Evolutionary conservation across 495 filamentous ascomycete species (phyloP).

Genomic region (Penicillium argentinense): DNA sequence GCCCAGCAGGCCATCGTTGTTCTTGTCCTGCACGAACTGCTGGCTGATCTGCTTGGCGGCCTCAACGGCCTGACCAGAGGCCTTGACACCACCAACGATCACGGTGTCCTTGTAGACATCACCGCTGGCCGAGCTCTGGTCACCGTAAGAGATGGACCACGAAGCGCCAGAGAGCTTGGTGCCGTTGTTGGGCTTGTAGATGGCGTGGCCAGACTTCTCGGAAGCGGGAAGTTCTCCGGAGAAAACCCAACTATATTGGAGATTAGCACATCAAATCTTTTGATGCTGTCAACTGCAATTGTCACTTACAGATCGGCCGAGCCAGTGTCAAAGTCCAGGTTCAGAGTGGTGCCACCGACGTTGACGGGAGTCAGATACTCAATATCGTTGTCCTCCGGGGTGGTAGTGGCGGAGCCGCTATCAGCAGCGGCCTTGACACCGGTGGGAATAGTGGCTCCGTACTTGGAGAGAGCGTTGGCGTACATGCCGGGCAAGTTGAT

Average conservation of each 20-base stretch:
- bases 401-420: slow-evolving; percentile 49
- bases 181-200: slow-evolving; percentile 60
- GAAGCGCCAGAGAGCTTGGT: slow-evolving; percentile 51
- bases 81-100: slow-evolving; percentile 62
- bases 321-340: slow-evolving; percentile 75
- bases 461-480: slow-evolving; percentile 45
- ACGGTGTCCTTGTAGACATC: slow-evolving; percentile 71
- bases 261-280: slow-evolving; percentile 4
- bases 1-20: slow-evolving; percentile 71
- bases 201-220: slow-evolving; percentile 55
- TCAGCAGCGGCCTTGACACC: slow-evolving; percentile 44
- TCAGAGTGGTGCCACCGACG: slow-evolving; percentile 61
- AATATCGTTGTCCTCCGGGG: slow-evolving; percentile 56
- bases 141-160: slow-evolving; percentile 73
- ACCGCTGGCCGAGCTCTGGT: slow-evolving; percentile 64
- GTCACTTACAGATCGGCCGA: slow-evolving; percentile 68
- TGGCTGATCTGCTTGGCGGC: slow-evolving; percentile 60
- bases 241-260: slow-evolving; percentile 48
- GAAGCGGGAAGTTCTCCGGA: slow-evolving; percentile 44
- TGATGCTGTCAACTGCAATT: not conserved
- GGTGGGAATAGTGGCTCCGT: slow-evolving; percentile 39
- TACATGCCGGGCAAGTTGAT: slow-evolving; percentile 44
- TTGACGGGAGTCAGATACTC: slow-evolving; percentile 69
- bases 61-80: slow-evolving; percentile 67
- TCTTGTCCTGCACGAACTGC: slow-evolving; percentile 57